Evolutionary conservation across 768 basidiomycete genomes (phyloP).

Genomic region (Dioszegia hungarica): DNA sequence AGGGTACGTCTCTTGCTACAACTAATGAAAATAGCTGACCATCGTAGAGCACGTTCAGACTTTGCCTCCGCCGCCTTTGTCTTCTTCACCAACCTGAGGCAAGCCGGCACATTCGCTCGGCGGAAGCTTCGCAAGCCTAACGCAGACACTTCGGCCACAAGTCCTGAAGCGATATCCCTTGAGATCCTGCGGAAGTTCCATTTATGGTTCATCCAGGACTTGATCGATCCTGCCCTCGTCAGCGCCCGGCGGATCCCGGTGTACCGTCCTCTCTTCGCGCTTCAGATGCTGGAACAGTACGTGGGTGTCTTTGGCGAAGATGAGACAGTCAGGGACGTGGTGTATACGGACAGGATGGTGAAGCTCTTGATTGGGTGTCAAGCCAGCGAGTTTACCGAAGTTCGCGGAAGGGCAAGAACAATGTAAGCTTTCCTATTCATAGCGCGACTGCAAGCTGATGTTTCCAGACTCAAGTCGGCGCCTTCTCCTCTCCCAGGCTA

Average conservation of each 20-base stretch:
- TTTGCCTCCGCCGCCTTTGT: conserved; percentile 27
- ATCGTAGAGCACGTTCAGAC: conserved; percentile 18
- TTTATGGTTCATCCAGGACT: conserved; percentile 20
- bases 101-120: background rate
- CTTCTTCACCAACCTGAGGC: conserved; percentile 18
- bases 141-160: background rate
- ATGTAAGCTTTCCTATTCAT: conserved; percentile 29
- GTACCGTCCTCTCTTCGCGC: conserved; percentile 17
- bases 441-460: background rate
- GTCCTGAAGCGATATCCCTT: background rate
- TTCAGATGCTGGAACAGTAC: conserved; percentile 20
- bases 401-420: conserved; percentile 27
- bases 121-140: background rate
- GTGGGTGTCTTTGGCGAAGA: conserved; percentile 18
- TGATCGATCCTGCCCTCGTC: conserved; percentile 21
- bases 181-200: background rate
- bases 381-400: conserved; percentile 43
- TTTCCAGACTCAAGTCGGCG: conserved; percentile 27
- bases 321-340: background rate
- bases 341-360: conserved; percentile 32
- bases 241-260: conserved; percentile 25
- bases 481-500: conserved; percentile 36
- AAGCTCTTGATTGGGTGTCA: conserved; percentile 39
- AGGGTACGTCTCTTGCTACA: conserved; percentile 17
- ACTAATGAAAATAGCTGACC: background rate